Percentiles rank a stretch among this genome's conserved stretches.
phyloP scores from a whole-genome alignment of 371 early-diverging fungal species.

The Neoconidiobolus thromboides region DNA sequence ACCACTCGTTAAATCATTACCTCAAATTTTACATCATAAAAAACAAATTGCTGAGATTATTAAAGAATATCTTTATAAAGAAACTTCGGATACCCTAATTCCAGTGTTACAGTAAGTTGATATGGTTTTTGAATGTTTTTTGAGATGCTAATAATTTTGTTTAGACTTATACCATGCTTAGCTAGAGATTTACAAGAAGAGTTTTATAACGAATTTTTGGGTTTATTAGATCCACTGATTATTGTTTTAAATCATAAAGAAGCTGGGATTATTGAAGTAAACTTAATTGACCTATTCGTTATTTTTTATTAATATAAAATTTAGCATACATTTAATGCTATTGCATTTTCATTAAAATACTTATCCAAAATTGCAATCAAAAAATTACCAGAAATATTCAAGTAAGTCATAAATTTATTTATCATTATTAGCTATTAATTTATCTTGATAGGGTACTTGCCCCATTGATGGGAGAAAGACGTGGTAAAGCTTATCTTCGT shows the following conservation, averaged over 20 bases:
- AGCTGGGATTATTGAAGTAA: constrained; percentile 55
- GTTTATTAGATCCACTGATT: constrained; percentile 33
- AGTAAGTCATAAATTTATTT: constrained; percentile 12
- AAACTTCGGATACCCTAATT: constrained; percentile 40
- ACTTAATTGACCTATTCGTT: neutral
- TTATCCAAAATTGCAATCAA: constrained; percentile 41
- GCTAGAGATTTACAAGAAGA: constrained; percentile 84
- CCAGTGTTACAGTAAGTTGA: constrained; percentile 48
- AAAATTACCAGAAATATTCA: constrained; percentile 49
- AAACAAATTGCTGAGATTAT: constrained; percentile 45
- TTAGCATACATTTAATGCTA: constrained; percentile 49
- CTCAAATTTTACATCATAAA: constrained; percentile 78
- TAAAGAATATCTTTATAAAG: constrained; percentile 27
- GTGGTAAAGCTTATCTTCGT: constrained; percentile 53
- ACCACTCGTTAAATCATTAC: constrained; percentile 45
- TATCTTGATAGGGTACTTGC: constrained; percentile 26
- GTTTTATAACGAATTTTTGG: constrained; percentile 56
- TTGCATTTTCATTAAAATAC: constrained; percentile 82
- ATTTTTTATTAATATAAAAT: neutral
- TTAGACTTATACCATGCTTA: constrained; percentile 53
- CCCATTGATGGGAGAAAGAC: constrained; percentile 42
- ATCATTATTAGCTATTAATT: neutral
- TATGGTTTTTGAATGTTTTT: neutral
- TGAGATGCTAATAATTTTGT: neutral
- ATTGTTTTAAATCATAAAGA: constrained; percentile 41